Evolutionary conservation across 2,329 filamentous ascomycete species (phyloP).

Genomic region (Trichoderma koningii): DNA sequence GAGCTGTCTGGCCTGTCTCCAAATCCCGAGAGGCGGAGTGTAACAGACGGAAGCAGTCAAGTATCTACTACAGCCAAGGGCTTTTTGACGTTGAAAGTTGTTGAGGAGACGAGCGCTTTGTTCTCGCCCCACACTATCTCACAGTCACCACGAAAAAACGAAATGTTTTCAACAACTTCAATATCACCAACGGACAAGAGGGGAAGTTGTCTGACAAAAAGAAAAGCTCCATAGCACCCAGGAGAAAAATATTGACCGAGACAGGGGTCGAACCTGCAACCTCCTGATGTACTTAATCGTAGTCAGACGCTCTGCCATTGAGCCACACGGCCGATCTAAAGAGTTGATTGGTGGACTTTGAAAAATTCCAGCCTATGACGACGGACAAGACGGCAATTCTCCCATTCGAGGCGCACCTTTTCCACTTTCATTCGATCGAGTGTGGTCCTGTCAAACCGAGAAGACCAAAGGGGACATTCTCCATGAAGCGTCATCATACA

Average conservation of each 20-base stretch:
- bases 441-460: not conserved
- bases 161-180: not conserved
- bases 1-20: too few species aligned
- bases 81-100: too few species aligned
- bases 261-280: constrained; percentile 28
- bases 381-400: too few species aligned
- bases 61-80: too few species aligned
- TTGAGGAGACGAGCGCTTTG: too few species aligned
- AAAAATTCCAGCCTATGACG: constrained; percentile 3
- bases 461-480: not conserved
- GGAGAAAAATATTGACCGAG: constrained; percentile 22
- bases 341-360: not conserved
- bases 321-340: constrained; percentile 22
- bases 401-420: not conserved
- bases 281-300: constrained; percentile 26
- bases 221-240: not conserved
- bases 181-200: not conserved
- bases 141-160: not conserved
- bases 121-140: too few species aligned
- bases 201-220: not conserved
- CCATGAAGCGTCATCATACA: too few species aligned
- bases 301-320: constrained; percentile 28
- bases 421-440: not conserved
- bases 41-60: too few species aligned
- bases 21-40: not conserved